Evolutionary conservation across 2,329 filamentous ascomycete genomes (phyloP).

Genomic region (Hirsutella minnesotensis): DNA sequence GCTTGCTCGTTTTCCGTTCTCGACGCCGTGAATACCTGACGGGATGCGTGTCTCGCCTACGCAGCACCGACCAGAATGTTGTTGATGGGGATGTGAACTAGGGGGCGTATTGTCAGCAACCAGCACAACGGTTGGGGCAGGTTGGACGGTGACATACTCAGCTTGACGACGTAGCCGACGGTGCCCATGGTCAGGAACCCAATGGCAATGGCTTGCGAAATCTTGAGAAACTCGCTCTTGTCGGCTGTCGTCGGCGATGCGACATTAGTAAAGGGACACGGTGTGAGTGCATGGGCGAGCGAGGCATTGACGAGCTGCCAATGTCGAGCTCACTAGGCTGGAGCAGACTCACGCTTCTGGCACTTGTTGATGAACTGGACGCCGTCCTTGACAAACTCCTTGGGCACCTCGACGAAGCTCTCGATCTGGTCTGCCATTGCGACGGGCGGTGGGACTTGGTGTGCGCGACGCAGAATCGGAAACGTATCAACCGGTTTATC

Average conservation of each 20-base stretch:
- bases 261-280: neutral
- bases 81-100: constrained; percentile 60
- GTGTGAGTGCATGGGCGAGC: too few relatives aligned
- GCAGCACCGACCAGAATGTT: constrained; percentile 57
- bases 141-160: constrained; percentile 36
- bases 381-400: constrained; percentile 51
- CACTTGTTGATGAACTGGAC: constrained; percentile 50
- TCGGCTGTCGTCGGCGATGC: constrained; percentile 18
- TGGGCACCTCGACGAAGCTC: constrained; percentile 57
- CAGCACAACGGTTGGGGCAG: constrained; percentile 1
- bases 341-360: constrained; percentile 43
- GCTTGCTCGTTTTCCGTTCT: neutral
- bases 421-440: constrained; percentile 57
- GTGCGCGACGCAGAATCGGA: neutral
- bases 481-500: too few relatives aligned
- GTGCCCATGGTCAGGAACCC: constrained; percentile 61
- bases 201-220: constrained; percentile 50
- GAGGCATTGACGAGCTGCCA: too few relatives aligned
- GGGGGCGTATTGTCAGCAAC: neutral
- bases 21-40: neutral
- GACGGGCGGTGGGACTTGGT: constrained; percentile 4
- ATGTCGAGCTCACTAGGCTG: neutral
- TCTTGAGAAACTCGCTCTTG: constrained; percentile 29
- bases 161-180: constrained; percentile 59
- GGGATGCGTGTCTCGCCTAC: constrained; percentile 20